Percentiles rank a stretch among this genome's conserved stretches.
Conservation (phyloP, 1,139 yeast genomes). For the Hansenula lynferdii region DNA sequence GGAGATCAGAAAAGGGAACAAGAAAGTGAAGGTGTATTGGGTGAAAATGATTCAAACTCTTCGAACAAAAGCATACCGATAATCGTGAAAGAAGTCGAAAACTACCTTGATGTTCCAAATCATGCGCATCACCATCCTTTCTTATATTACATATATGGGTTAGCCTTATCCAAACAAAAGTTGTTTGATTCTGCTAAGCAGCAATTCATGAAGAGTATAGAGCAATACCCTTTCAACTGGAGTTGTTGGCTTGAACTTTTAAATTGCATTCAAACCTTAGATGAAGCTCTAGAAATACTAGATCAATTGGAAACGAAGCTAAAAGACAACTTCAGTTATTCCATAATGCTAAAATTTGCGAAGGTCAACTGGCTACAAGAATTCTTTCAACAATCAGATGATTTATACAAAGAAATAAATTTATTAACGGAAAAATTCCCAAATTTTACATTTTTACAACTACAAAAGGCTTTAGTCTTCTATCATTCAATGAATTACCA, state of each 20-base stretch:
- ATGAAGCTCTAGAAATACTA: slow-evolving; percentile 51
- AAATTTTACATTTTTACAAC: slow-evolving; percentile 63
- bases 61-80: slow-evolving; percentile 26
- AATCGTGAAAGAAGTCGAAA: slow-evolving; percentile 37
- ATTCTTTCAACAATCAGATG: slow-evolving; percentile 62
- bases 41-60: slow-evolving; percentile 34
- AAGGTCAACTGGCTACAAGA: slow-evolving; percentile 43
- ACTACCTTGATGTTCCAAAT: neutral
- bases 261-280: slow-evolving; percentile 56
- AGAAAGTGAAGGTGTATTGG: slow-evolving; percentile 61
- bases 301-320: slow-evolving; percentile 33
- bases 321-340: slow-evolving; percentile 12
- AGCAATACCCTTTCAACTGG: slow-evolving; percentile 82
- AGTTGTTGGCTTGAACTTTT: slow-evolving; percentile 87
- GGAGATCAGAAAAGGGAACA: slow-evolving; percentile 75
- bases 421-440: slow-evolving; percentile 55
- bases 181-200: slow-evolving; percentile 56
- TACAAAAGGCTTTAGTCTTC: slow-evolving; percentile 75
- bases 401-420: slow-evolving; percentile 45
- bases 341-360: slow-evolving; percentile 2
- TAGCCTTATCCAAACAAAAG: slow-evolving; percentile 59
- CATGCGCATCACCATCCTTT: slow-evolving; percentile 40
- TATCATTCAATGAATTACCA: slow-evolving; percentile 79
- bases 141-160: slow-evolving; percentile 64
- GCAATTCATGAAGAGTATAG: slow-evolving; percentile 48